A percentile compares a stretch with the other conserved stretches of the same genome.
phyloP scores from a whole-genome alignment of 2,329 filamentous ascomycete genomes.

The Sclerotinia sclerotiorum region DNA sequence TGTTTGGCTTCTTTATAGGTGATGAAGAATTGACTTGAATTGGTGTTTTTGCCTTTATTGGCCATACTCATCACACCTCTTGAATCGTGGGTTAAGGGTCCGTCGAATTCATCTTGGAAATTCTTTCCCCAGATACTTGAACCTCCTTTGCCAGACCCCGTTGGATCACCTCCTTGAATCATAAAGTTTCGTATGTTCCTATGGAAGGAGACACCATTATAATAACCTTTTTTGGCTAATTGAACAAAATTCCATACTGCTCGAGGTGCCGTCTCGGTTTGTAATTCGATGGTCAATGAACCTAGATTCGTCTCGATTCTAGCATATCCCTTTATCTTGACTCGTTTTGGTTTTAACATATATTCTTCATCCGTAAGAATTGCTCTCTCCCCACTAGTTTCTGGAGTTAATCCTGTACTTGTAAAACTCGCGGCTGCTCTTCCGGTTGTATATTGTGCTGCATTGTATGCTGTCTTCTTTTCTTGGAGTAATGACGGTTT shows the following conservation, averaged over 20 bases:
- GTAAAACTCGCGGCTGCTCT: slow-evolving; percentile 92
- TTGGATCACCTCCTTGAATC: slow-evolving; percentile 95
- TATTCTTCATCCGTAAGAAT: slow-evolving; percentile 92
- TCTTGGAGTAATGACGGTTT: slow-evolving; percentile 52
- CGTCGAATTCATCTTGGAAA: slow-evolving; percentile 91
- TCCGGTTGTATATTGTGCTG: slow-evolving; percentile 86
- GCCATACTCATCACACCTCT: slow-evolving; percentile 89
- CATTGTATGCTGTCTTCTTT: slow-evolving; percentile 72
- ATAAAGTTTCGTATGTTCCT: slow-evolving; percentile 95
- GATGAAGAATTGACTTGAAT: slow-evolving; percentile 93
- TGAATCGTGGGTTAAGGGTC: slow-evolving; percentile 77
- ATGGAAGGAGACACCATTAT: slow-evolving; percentile 81
- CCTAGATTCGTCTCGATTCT: slow-evolving; percentile 85
- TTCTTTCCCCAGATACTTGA: slow-evolving; percentile 90
- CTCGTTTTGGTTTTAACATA: slow-evolving; percentile 85
- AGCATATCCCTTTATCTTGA: slow-evolving; percentile 89
- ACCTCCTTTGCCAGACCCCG: slow-evolving; percentile 88
- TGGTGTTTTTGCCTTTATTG: slow-evolving; percentile 98
- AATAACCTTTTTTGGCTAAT: slow-evolving; percentile 86
- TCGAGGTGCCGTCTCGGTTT: slow-evolving; percentile 85
- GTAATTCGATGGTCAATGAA: slow-evolving; percentile 82
- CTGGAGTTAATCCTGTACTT: slow-evolving; percentile 87
- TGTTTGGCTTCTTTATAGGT: slow-evolving; percentile 83
- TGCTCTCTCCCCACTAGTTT: slow-evolving; percentile 84
- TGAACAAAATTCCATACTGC: slow-evolving; percentile 97